Percentiles rank a stretch among this genome's conserved stretches.
These are phyloP conservation scores for Aspergillus neoniger DNA, from an alignment of 2,329 filamentous ascomycete species.

Conservation along the genomic window DNA sequence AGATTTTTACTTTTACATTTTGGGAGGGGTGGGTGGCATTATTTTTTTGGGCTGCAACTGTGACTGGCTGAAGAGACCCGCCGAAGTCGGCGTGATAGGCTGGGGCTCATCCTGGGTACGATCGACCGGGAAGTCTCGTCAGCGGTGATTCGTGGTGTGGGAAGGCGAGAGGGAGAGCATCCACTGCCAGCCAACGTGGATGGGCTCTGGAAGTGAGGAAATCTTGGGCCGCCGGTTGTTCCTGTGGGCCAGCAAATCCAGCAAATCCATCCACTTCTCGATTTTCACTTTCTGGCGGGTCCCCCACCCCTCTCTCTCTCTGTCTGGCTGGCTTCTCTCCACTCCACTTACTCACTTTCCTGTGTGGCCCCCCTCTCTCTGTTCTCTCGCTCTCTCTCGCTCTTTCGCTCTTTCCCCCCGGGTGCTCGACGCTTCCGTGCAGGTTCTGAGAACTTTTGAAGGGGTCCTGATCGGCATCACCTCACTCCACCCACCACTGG, in stretches of 20 bases:
- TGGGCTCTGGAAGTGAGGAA: background rate
- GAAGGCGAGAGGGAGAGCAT: background rate
- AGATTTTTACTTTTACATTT: background rate
- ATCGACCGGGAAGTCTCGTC: slow-evolving; percentile 17
- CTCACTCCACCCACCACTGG: slow-evolving; percentile 7
- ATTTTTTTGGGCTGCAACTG: background rate
- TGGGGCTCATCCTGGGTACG: slow-evolving; percentile 11
- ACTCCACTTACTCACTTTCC: background rate
- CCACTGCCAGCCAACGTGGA: slow-evolving; percentile 9
- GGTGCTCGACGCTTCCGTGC: slow-evolving; percentile 21
- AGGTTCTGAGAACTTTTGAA: slow-evolving; percentile 14
- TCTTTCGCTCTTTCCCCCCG: slow-evolving; percentile 3
- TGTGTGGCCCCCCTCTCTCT: background rate
- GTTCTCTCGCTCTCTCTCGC: background rate
- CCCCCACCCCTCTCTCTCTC: background rate
- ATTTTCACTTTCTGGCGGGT: too few relatives aligned
- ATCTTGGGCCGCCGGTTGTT: slow-evolving; percentile 9
- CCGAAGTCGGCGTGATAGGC: slow-evolving; percentile 16
- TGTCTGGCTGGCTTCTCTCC: background rate
- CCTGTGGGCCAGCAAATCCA: slow-evolving; percentile 11
- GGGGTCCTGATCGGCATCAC: slow-evolving; percentile 17
- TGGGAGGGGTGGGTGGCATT: background rate
- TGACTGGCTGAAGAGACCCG: slow-evolving; percentile 6
- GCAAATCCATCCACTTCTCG: background rate
- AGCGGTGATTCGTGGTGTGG: slow-evolving; percentile 10